These are phyloP conservation scores for Moniliella sp. DNA, from an alignment of 1,284 basidiomycete species.

Conservation along the genomic window DNA sequence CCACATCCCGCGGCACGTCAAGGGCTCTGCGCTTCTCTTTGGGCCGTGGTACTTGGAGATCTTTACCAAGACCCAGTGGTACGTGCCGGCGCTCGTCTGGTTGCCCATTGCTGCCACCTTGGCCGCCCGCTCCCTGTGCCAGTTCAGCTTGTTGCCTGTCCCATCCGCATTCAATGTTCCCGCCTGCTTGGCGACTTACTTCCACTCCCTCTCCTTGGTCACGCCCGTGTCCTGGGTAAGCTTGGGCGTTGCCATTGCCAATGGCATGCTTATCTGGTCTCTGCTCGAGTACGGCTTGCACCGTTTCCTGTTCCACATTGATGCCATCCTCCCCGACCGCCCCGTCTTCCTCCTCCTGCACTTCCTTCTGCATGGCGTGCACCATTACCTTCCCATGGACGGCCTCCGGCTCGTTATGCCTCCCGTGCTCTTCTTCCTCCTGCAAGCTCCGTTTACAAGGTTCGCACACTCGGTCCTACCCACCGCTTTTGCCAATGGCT, in stretches of 20 bases:
- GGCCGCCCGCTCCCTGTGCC: slow-evolving; percentile 54
- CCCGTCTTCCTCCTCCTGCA: slow-evolving; percentile 63
- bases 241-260: slow-evolving; percentile 54
- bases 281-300: slow-evolving; percentile 84
- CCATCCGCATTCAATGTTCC: too few species aligned
- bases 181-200: not conserved
- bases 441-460: slow-evolving; percentile 69
- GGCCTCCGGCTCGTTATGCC: slow-evolving; percentile 72
- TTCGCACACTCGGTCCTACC: slow-evolving; percentile 71
- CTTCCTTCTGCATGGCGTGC: slow-evolving; percentile 82
- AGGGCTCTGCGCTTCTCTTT: slow-evolving; percentile 68
- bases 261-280: slow-evolving; percentile 79
- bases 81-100: slow-evolving; percentile 78
- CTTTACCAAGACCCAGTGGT: slow-evolving; percentile 77
- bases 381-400: slow-evolving; percentile 95
- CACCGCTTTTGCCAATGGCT: slow-evolving; percentile 61
- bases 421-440: slow-evolving; percentile 54
- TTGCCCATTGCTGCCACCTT: slow-evolving; percentile 64
- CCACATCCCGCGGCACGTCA: slow-evolving; percentile 71
- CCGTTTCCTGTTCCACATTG: slow-evolving; percentile 92
- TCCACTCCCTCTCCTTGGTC: slow-evolving; percentile 1
- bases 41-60: slow-evolving; percentile 61
- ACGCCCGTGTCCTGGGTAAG: slow-evolving; percentile 12
- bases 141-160: slow-evolving; percentile 42
- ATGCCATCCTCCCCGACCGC: slow-evolving; percentile 64